phyloP scores from a whole-genome alignment of 352 stramenopile genomes.

The Globisporangium carolinianum region DNA sequence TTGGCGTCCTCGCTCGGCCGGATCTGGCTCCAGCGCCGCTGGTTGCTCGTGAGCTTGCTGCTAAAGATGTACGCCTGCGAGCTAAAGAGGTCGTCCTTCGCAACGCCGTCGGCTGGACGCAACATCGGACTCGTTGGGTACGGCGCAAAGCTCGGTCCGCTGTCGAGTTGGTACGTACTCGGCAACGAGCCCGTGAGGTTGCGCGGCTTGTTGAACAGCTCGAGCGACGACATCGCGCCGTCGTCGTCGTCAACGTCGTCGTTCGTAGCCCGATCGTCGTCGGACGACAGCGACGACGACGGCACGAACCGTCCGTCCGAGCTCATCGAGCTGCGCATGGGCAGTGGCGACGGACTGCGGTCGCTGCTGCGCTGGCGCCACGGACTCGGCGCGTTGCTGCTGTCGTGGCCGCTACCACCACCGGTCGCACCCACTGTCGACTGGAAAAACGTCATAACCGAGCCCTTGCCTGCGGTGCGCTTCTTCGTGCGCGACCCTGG shows the following conservation, averaged over 20 bases:
- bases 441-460: constrained; percentile 20
- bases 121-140: constrained; percentile 58
- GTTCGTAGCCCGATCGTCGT: neutral
- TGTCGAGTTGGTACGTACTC: constrained; percentile 54
- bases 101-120: constrained; percentile 28
- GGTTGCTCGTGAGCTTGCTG: constrained; percentile 88
- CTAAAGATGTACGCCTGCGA: constrained; percentile 71
- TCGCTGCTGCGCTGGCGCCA: constrained; percentile 30
- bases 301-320: constrained; percentile 29
- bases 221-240: constrained; percentile 7
- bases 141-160: constrained; percentile 27
- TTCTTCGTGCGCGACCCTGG: constrained; percentile 40
- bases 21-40: constrained; percentile 96
- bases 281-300: constrained; percentile 8
- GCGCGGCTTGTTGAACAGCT: constrained; percentile 14
- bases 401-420: constrained; percentile 26
- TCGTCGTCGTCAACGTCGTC: constrained; percentile 15
- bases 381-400: constrained; percentile 21
- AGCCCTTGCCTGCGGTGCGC: constrained; percentile 17
- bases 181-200: constrained; percentile 54
- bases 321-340: constrained; percentile 26
- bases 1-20: constrained; percentile 45
- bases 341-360: constrained; percentile 32
- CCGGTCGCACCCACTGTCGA: constrained; percentile 24
- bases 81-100: constrained; percentile 69